Conservation (phyloP, 148 eudicot species). For the Polygonum maritimum region DNA sequence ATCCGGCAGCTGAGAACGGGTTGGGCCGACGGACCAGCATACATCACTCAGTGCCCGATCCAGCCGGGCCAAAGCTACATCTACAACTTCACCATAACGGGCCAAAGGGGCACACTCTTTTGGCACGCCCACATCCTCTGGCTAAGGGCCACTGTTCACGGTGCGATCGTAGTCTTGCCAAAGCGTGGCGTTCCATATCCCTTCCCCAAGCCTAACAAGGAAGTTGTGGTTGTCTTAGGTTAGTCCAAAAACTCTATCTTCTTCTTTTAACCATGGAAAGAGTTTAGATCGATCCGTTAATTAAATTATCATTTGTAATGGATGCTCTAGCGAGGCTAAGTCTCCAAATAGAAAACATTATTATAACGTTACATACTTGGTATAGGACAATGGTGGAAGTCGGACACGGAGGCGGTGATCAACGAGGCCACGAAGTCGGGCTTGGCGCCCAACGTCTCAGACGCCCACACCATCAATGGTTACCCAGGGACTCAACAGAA, state of each 20-base stretch:
- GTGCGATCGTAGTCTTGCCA: constrained; percentile 65
- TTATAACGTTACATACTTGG: background rate
- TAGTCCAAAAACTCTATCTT: constrained; percentile 50
- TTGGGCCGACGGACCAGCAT: constrained; percentile 87
- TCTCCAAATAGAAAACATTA: too few relatives aligned
- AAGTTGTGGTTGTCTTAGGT: constrained; percentile 58
- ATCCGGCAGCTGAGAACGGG: constrained; percentile 58
- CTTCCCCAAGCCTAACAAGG: constrained; percentile 55
- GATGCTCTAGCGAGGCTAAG: too few relatives aligned
- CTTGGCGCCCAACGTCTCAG: constrained; percentile 62
- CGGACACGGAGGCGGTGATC: constrained; percentile 55
- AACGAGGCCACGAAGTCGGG: constrained; percentile 51
- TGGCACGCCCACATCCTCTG: constrained; percentile 84
- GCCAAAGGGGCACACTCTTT: constrained; percentile 78
- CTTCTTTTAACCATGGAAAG: background rate
- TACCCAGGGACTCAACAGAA: constrained; percentile 23
- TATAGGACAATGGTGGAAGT: constrained; percentile 8
- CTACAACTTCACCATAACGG: constrained; percentile 69
- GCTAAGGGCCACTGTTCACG: constrained; percentile 73
- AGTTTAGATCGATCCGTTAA: too few relatives aligned
- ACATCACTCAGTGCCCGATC: constrained; percentile 74
- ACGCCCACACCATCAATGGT: constrained; percentile 72
- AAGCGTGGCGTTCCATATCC: constrained; percentile 59
- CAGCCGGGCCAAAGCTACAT: constrained; percentile 53
- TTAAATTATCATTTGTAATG: too few relatives aligned